Evolutionary conservation across 1,284 basidiomycete genomes (phyloP).

Genomic region (Marasmius tenuissimus): DNA sequence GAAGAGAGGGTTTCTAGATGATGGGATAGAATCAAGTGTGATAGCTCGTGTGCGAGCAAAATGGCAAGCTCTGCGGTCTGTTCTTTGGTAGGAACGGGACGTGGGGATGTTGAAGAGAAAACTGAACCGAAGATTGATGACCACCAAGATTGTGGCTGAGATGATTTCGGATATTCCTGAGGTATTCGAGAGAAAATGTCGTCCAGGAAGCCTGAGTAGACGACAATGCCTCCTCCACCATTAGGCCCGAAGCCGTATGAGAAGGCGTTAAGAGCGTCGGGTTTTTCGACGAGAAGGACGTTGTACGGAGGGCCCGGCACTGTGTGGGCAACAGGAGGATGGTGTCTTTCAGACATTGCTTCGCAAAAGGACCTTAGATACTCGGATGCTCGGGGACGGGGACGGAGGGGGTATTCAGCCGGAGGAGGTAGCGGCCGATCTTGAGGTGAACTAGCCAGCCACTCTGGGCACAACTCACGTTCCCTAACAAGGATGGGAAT

Average conservation of each 20-base stretch:
- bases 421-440: conserved; percentile 70
- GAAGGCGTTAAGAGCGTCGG: conserved; percentile 81
- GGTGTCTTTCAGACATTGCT: conserved; percentile 40
- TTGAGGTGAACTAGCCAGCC: conserved; percentile 44
- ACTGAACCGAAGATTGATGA: conserved; percentile 49
- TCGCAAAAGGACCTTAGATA: conserved; percentile 58
- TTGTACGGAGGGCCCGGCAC: conserved; percentile 85
- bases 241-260: conserved; percentile 90
- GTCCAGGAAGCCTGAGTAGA: conserved; percentile 87
- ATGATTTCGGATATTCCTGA: conserved; percentile 22
- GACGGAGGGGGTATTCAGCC: conserved; percentile 66
- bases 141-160: conserved; percentile 42
- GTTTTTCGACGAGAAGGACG: conserved; percentile 79
- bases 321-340: conserved; percentile 47
- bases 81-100: conserved; percentile 65
- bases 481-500: conserved; percentile 68
- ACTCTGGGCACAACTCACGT: conserved; percentile 49
- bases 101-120: conserved; percentile 34
- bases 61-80: conserved; percentile 85
- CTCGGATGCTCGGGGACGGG: conserved; percentile 70
- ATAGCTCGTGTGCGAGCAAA: conserved; percentile 85
- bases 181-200: conserved; percentile 61
- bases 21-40: conserved; percentile 84
- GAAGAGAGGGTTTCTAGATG: conserved; percentile 88
- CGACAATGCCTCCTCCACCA: conserved; percentile 86